Evolutionary conservation across 352 stramenopile genomes (phyloP), one percentile per base, ranked within the genome.

Genomic region (Pythium periplocum): DNA sequence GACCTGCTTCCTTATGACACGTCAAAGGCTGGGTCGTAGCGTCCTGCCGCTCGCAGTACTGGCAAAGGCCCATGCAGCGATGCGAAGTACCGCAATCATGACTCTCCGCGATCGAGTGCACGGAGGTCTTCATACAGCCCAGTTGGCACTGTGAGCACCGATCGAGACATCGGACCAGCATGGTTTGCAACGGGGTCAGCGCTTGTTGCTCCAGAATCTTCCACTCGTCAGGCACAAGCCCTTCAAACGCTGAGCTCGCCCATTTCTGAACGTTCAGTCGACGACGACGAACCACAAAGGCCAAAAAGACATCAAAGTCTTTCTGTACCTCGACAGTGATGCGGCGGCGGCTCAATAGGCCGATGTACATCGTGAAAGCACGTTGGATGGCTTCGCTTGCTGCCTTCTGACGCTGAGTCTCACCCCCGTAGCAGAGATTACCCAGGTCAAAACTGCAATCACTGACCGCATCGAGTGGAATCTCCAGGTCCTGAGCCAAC

Each of bases 21-120:
- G 43, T 40, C 17, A 26, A 26, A 26, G 17, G 17, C 17, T 26
- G 17, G 17, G 17, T 26, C 17, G 17, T 26, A 9, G 75, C 69
- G 5, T 62, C 70, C 33, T 73, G 75, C 0, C 54, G 62, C 0
- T 33, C 57, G 1, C 83, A 93, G 51, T 85, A 89, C 36, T 62
- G 53, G 38, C 82, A 93, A 1, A 59, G 45, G 32, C 61, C 64
- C 17, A 52, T 35, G 40, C 83, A 90, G 1, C 53, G 39, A 48
- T 90, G 83, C 33, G 43, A 76, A 0, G 62, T 79, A 10, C 62
- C 64, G 48, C 83, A 93, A 44, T 87, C 58, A 48, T 93, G 83
- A 0, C 17, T 17, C 0, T 37, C 53, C 11, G 49, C 57, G 1
- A 57, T 51, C 0, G 57, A 32, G 49, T 90, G 79, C 7, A 64